Conservation (phyloP, 2,329 filamentous ascomycete genomes). For the Arthrinium puccinioides region DNA sequence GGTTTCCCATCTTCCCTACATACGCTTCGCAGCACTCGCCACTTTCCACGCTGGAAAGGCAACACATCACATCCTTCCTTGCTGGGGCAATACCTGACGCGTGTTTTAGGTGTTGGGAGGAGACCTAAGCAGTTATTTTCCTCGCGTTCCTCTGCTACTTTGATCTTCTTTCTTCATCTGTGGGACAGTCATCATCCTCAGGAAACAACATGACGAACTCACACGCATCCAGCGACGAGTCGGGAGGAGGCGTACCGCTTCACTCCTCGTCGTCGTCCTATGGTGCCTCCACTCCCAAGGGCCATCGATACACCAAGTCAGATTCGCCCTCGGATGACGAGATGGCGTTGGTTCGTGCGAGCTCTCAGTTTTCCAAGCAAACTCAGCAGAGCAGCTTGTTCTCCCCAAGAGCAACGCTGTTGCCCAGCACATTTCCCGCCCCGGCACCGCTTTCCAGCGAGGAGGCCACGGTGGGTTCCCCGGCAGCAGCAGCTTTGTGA, state of each 20-base stretch:
- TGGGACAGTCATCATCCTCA: background rate
- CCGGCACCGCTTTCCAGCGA: constrained; percentile 3
- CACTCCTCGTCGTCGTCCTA: constrained; percentile 6
- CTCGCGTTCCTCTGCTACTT: background rate
- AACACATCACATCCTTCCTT: too few relatives aligned
- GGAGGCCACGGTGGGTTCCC: background rate
- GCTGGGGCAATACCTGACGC: too few relatives aligned
- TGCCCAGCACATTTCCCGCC: background rate
- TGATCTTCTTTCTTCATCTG: background rate
- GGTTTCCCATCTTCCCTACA: too few relatives aligned
- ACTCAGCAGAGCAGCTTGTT: background rate
- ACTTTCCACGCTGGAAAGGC: too few relatives aligned
- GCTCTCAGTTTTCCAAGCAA: constrained; percentile 4
- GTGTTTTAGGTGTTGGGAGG: too few relatives aligned
- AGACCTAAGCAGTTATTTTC: too few relatives aligned
- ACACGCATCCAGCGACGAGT: constrained; percentile 9
- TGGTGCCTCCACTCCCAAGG: background rate
- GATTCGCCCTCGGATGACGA: constrained; percentile 12
- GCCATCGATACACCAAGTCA: background rate
- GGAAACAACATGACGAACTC: constrained; percentile 5
- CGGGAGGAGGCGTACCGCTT: constrained; percentile 12
- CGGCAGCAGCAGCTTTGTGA: background rate
- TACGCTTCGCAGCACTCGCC: too few relatives aligned
- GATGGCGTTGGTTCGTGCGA: constrained; percentile 13
- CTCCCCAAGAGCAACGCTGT: background rate